Evolutionary conservation across 2,329 filamentous ascomycete genomes (phyloP), one percentile per base, ranked within the genome.

Genomic region (Colletotrichum liriopes): DNA sequence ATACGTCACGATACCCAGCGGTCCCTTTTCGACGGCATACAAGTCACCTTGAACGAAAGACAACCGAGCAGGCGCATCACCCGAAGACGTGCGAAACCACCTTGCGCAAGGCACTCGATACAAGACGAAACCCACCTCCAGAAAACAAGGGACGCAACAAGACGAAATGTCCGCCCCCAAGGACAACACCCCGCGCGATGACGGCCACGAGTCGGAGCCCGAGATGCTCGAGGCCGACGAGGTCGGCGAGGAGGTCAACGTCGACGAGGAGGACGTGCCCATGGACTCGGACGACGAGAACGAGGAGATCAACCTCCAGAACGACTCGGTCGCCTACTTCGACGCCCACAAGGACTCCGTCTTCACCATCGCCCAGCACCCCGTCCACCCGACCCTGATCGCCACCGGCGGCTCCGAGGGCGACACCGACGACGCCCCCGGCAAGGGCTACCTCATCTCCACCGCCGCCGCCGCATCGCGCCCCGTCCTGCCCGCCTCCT

Each of bases 331-430:
- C 76, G 96, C 94, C 72, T 96, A 97, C 86, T 98, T 98, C 79
- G 96, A 98, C 85, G 83, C 85, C 45, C 94, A 98, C 85, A 93
- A 91, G 77, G 95, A 98, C 87, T 95, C 93, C 73, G 93, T 99
- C 79, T 99, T 98, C 86, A 91, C 94, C 83, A 96, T 99, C 81
- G 94, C 96, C 23, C 94, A 98, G 81, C 96, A 99, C 81, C 96
- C 96, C 5, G 86, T 91, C 8, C 88, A 93, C 79, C 90, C 93
- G 7, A 87, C 91, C 26, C 91, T 98, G 72, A 87, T 98, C 72
- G 93, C 95, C 4, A 98, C 96, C 0, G 96, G 96, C 73, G 96
- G 95, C 75, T 89, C 88, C 67, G 90, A 91, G 68, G 89, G 89
- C 56, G 84, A 87, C 18, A 83, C 82, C 47, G 89, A 90, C 75